Percentiles rank a stretch among this genome's conserved stretches.
phyloP scores from a whole-genome alignment of 371 early-diverging fungal genomes.

The Mucor indicus region DNA sequence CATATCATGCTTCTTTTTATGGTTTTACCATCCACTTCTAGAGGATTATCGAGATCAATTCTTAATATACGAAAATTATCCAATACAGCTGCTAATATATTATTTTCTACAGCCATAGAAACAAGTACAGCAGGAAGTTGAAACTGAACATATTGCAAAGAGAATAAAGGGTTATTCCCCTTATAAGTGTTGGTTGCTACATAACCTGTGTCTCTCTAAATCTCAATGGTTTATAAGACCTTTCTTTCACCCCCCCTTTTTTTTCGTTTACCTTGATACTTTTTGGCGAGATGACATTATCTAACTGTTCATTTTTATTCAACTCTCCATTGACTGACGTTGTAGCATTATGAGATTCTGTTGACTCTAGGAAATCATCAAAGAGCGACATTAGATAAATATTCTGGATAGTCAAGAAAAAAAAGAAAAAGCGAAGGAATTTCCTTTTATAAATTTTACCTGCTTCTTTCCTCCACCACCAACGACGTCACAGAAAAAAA shows the following conservation, averaged over 20 bases:
- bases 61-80: slow-evolving; percentile 64
- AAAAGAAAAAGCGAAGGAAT: neutral
- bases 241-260: no score
- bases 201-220: slow-evolving; percentile 51
- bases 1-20: neutral
- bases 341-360: slow-evolving; percentile 2
- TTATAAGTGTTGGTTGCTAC: slow-evolving; percentile 34
- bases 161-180: slow-evolving; percentile 56
- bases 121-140: slow-evolving; percentile 66
- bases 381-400: slow-evolving; percentile 32
- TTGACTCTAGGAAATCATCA: slow-evolving; percentile 39
- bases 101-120: slow-evolving; percentile 74
- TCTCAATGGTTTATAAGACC: neutral
- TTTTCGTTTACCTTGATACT: neutral
- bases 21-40: slow-evolving; percentile 24
- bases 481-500: no score
- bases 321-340: neutral
- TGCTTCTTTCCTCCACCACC: no score
- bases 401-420: neutral
- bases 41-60: slow-evolving; percentile 64
- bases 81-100: slow-evolving; percentile 71
- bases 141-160: slow-evolving; percentile 84
- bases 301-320: neutral
- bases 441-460: neutral
- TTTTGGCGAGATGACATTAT: neutral